phyloP scores from a whole-genome alignment of 805 yeast species.

The Alloascoidea africana region DNA sequence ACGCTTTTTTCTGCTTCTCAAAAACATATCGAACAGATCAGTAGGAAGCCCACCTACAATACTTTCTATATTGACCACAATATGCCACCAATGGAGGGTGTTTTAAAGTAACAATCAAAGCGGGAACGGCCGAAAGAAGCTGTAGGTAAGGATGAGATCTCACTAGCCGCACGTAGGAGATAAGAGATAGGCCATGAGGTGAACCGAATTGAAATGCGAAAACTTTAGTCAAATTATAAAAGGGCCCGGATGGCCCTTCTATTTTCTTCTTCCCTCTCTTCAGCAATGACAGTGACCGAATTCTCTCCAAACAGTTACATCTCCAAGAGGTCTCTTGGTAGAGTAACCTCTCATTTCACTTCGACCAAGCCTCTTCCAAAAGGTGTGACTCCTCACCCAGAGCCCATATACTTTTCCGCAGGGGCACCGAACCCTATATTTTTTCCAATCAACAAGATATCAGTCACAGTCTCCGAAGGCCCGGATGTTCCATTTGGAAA shows the following conservation, averaged over 20 bases:
- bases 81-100: no score
- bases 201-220: no score
- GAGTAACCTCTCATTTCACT: not conserved
- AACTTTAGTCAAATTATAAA: not conserved
- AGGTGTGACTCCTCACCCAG: not conserved
- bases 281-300: not conserved
- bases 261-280: not conserved
- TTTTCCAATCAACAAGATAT: not conserved
- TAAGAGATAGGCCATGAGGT: no score
- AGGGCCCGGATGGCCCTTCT: not conserved
- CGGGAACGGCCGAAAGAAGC: no score
- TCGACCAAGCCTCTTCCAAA: not conserved
- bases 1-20: no score
- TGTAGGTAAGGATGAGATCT: no score
- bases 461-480: not conserved
- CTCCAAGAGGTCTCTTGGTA: constrained; percentile 1
- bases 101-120: no score
- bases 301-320: not conserved
- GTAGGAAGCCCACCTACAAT: no score
- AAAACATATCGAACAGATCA: no score
- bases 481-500: not conserved
- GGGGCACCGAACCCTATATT: not conserved
- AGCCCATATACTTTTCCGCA: not conserved
- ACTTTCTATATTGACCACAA: no score
- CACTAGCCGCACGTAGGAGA: no score